phyloP scores from a whole-genome alignment of 192 early-diverging fungal species.

The Mortierella claussenii region DNA sequence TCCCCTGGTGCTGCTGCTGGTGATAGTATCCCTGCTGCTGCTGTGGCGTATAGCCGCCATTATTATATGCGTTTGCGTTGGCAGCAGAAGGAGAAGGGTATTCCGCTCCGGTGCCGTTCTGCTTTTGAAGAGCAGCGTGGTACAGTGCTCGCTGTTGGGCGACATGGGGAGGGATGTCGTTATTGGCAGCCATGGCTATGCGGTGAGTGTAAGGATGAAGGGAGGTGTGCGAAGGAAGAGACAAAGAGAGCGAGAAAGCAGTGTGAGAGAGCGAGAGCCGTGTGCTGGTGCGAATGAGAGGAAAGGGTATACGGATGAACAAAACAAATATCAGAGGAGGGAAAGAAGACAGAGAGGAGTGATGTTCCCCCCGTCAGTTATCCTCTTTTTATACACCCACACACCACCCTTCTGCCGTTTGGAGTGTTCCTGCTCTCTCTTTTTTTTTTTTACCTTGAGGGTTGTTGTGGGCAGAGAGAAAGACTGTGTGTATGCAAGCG shows the following conservation, averaged over 20 bases:
- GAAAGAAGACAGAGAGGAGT: background rate
- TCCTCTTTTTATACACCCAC: too few relatives aligned
- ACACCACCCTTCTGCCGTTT: background rate
- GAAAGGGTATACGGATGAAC: too few relatives aligned
- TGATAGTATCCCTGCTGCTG: conserved; percentile 28
- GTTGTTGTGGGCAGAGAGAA: background rate
- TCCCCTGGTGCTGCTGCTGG: too few relatives aligned
- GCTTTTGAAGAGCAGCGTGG: conserved; percentile 39
- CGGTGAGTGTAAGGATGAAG: background rate
- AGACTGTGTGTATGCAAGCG: too few relatives aligned
- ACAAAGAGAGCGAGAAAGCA: background rate
- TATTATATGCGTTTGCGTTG: too few relatives aligned
- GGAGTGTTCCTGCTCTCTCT: background rate
- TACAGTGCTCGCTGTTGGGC: conserved; percentile 37
- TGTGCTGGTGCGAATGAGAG: too few relatives aligned
- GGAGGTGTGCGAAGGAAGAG: background rate
- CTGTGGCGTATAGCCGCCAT: conserved; percentile 23
- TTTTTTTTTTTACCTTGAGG: background rate
- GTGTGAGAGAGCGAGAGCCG: background rate
- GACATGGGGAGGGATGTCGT: conserved; percentile 38
- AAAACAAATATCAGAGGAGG: background rate
- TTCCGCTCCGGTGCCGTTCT: conserved; percentile 27
- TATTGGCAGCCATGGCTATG: conserved; percentile 27
- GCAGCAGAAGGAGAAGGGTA: background rate
- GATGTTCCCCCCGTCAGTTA: background rate